A percentile compares a stretch with the other conserved stretches of the same genome.
These are phyloP conservation scores for Mycena citricolor DNA, from an alignment of 1,284 basidiomycete genomes.

Conservation along the genomic window DNA sequence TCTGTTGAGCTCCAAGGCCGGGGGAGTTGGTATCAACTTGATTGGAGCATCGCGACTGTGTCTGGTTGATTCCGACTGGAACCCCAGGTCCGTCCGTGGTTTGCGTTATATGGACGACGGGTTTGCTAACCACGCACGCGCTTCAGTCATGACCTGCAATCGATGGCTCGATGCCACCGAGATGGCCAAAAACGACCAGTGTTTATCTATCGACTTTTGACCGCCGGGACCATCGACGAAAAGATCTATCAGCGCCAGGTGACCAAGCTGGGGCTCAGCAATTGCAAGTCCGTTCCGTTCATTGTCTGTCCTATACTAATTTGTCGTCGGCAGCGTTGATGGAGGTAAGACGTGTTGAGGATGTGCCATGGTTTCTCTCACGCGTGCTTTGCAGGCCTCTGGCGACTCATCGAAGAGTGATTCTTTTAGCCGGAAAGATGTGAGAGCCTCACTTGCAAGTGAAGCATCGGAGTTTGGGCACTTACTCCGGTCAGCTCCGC, in stretches of 20 bases:
- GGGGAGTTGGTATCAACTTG: slow-evolving; percentile 93
- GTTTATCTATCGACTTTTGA: slow-evolving; percentile 92
- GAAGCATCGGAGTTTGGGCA: slow-evolving; percentile 6
- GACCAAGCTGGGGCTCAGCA: slow-evolving; percentile 91
- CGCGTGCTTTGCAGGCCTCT: slow-evolving; percentile 7
- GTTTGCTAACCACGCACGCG: slow-evolving; percentile 3
- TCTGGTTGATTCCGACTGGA: slow-evolving; percentile 94
- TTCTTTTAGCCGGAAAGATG: slow-evolving; percentile 88
- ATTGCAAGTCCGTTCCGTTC: slow-evolving; percentile 57
- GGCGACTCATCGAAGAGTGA: slow-evolving; percentile 62
- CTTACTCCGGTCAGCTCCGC: slow-evolving; percentile 53
- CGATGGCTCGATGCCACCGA: slow-evolving; percentile 96
- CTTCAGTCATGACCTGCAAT: slow-evolving; percentile 84
- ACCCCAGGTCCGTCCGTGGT: slow-evolving; percentile 67
- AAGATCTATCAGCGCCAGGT: slow-evolving; percentile 92
- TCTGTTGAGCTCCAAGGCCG: slow-evolving; percentile 92
- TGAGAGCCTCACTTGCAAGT: slow-evolving; percentile 35
- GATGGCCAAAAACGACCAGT: slow-evolving; percentile 94
- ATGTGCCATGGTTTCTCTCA: slow-evolving; percentile 4
- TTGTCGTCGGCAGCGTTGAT: slow-evolving; percentile 52
- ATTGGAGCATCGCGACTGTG: slow-evolving; percentile 85
- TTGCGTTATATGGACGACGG: too few species aligned
- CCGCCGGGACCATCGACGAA: slow-evolving; percentile 54
- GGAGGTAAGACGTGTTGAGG: slow-evolving; percentile 39
- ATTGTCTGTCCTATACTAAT: slow-evolving; percentile 15